Conservation (phyloP, 306 rosid species). For the Astragalus membranaceus region DNA sequence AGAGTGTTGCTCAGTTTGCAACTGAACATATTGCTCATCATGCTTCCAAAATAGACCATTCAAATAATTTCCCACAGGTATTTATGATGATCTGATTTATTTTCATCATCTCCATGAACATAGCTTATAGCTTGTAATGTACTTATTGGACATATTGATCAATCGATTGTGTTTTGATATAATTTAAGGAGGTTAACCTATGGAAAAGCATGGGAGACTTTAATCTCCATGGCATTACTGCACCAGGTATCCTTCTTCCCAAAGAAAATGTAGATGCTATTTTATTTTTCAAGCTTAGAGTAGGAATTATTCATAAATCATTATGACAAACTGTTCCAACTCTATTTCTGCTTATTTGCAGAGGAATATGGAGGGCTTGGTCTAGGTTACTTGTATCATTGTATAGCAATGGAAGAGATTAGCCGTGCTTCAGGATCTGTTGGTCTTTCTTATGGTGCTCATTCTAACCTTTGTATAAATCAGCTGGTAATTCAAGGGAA, state of each 20-base stretch:
- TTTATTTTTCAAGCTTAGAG: background rate
- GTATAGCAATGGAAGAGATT: constrained; percentile 94
- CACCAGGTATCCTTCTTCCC: constrained; percentile 57
- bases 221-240: constrained; percentile 88
- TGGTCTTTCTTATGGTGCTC: constrained; percentile 93
- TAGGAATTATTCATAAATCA: background rate
- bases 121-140: background rate
- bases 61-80: constrained; percentile 67
- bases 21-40: constrained; percentile 77
- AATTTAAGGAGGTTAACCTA: constrained; percentile 72
- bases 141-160: background rate
- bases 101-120: background rate
- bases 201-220: constrained; percentile 96
- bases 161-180: constrained; percentile 14
- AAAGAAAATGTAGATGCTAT: background rate
- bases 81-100: background rate
- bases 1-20: constrained; percentile 81
- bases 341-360: constrained; percentile 31
- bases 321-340: constrained; percentile 11
- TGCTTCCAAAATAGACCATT: constrained; percentile 76
- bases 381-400: constrained; percentile 91
- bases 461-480: constrained; percentile 89
- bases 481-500: constrained; percentile 62
- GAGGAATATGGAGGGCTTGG: constrained; percentile 99
- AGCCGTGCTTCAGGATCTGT: constrained; percentile 98